Percentiles rank a stretch among this genome's conserved stretches.
Evolutionary conservation across 2,329 filamentous ascomycete species (phyloP).

Genomic region (Penicillium sp.): DNA sequence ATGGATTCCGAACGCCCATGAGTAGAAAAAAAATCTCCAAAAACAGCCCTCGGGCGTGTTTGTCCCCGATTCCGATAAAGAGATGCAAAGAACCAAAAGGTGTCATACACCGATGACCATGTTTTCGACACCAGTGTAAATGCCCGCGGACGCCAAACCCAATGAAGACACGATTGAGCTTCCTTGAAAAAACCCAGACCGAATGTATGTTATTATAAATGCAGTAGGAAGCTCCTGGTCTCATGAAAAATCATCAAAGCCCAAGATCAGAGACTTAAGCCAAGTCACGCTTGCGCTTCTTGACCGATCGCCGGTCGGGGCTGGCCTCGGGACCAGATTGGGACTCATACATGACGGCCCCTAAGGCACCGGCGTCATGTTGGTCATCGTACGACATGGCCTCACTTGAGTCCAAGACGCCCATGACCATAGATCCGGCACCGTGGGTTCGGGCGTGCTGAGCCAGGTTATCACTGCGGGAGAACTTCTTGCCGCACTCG

Average conservation of each 20-base stretch:
- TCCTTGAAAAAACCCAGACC: constrained; percentile 21
- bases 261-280: constrained; percentile 48
- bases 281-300: constrained; percentile 75
- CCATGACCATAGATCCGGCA: constrained; percentile 86
- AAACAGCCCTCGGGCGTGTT: constrained; percentile 1
- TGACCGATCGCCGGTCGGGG: constrained; percentile 56
- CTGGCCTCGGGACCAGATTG: constrained; percentile 65
- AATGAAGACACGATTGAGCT: constrained; percentile 29
- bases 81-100: constrained; percentile 9
- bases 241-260: constrained; percentile 37
- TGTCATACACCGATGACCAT: constrained; percentile 12
- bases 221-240: constrained; percentile 41
- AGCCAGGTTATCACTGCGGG: constrained; percentile 92
- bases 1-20: constrained; percentile 11
- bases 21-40: not conserved
- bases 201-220: constrained; percentile 32
- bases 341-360: constrained; percentile 79
- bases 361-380: constrained; percentile 65
- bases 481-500: constrained; percentile 99
- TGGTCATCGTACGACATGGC: constrained; percentile 50
- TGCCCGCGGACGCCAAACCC: constrained; percentile 39
- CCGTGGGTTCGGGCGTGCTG: constrained; percentile 96
- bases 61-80: constrained; percentile 9
- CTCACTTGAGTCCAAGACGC: constrained; percentile 74
- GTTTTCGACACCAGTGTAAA: constrained; percentile 8